A percentile compares a stretch with the other conserved stretches of the same genome.
Conservation (phyloP, 129 eudicot species). For the Helianthus tuberosus region DNA sequence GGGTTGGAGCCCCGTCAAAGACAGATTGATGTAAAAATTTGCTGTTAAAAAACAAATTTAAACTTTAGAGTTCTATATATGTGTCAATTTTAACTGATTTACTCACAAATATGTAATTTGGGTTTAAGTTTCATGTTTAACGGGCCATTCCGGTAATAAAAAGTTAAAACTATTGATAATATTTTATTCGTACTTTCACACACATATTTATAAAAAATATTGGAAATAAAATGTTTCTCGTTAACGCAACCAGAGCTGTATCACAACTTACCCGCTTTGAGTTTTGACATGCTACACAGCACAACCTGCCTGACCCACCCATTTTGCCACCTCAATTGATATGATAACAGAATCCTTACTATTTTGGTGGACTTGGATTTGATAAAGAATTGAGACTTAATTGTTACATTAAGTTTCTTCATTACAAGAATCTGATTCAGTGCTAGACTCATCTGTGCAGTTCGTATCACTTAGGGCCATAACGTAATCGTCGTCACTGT, state of each 20-base stretch:
- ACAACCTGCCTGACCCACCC: background rate
- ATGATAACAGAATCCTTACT: slow-evolving; percentile 8
- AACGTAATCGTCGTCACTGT: slow-evolving; percentile 14
- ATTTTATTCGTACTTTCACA: background rate
- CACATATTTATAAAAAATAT: background rate
- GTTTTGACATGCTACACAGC: slow-evolving; percentile 8
- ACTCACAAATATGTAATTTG: background rate
- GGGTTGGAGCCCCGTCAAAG: too few relatives aligned
- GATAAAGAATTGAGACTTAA: slow-evolving; percentile 5
- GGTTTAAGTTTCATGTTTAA: background rate
- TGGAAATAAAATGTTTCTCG: slow-evolving; percentile 6
- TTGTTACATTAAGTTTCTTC: slow-evolving; percentile 26
- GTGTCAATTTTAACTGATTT: background rate
- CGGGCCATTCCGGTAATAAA: background rate
- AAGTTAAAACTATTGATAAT: background rate
- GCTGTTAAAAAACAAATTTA: background rate
- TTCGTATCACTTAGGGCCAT: slow-evolving; percentile 29
- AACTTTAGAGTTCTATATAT: background rate
- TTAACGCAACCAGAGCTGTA: background rate
- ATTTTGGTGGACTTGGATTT: background rate
- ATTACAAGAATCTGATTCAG: slow-evolving; percentile 34
- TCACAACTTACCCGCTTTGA: background rate
- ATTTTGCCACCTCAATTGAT: background rate
- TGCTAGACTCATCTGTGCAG: slow-evolving; percentile 33
- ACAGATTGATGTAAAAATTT: too few relatives aligned